Evolutionary conservation across 768 basidiomycete genomes (phyloP).

Genomic region (Suillus bovinus): DNA sequence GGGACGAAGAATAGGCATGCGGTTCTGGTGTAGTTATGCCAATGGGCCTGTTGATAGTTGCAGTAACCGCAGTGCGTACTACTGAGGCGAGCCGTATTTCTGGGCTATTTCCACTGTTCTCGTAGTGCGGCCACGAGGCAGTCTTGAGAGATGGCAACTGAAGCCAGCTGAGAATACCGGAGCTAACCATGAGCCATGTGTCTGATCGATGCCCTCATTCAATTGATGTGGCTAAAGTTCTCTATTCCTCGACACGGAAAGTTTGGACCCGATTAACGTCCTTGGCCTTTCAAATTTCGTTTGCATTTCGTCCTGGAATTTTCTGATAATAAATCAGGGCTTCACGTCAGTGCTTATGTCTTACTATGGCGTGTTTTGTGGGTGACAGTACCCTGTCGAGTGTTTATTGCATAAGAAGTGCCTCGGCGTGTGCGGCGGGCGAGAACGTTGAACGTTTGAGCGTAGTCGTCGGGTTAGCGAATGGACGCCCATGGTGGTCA

Average conservation of each 20-base stretch:
- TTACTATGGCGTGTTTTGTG: constrained; percentile 8
- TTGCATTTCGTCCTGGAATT: not conserved
- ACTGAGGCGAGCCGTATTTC: not conserved
- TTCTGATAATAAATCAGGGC: constrained; percentile 10
- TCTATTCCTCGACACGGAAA: constrained; percentile 9
- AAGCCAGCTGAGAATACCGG: not conserved
- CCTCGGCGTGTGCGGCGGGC: not conserved
- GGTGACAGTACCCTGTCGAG: constrained; percentile 8
- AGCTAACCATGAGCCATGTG: not conserved
- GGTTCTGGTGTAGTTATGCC: not conserved
- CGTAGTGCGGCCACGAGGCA: constrained; percentile 15
- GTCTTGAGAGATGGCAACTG: constrained; percentile 2
- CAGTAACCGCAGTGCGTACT: not conserved
- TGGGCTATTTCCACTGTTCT: not conserved
- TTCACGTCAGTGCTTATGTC: constrained; percentile 13
- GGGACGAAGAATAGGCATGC: not conserved
- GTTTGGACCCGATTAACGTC: constrained; percentile 8
- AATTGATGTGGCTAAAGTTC: not conserved
- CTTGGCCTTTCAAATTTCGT: not conserved
- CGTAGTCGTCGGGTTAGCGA: not conserved
- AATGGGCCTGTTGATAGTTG: too few relatives aligned
- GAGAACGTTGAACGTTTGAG: not conserved
- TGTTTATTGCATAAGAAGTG: not conserved
- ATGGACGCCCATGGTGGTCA: not conserved
- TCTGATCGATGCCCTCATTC: not conserved